Percentiles rank a stretch among this genome's conserved stretches.
Conservation (phyloP, 768 basidiomycete genomes). For the Leucocoprinus birnbaumii region DNA sequence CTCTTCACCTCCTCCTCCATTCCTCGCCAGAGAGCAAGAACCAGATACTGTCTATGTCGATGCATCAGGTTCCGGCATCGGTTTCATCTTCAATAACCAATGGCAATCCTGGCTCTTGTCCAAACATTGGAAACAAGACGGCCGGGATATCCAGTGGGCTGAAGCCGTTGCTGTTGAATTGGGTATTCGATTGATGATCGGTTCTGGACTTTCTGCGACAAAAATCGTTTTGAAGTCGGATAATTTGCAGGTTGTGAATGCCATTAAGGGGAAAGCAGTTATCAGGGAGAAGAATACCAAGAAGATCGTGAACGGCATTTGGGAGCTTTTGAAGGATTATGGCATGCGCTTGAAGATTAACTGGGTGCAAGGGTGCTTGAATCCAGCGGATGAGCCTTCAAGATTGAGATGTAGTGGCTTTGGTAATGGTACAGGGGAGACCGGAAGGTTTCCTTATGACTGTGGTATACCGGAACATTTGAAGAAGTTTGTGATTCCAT, state of each 20-base stretch:
- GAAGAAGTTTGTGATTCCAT: neutral
- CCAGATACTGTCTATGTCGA: constrained; percentile 40
- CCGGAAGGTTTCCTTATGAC: constrained; percentile 14
- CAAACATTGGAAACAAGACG: constrained; percentile 23
- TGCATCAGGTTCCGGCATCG: constrained; percentile 40
- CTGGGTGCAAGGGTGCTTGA: constrained; percentile 28
- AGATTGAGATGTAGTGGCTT: neutral
- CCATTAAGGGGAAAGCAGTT: constrained; percentile 20
- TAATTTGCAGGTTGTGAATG: constrained; percentile 37
- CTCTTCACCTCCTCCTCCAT: neutral
- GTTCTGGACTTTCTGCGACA: constrained; percentile 16
- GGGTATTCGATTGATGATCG: constrained; percentile 28
- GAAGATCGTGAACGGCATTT: constrained; percentile 26
- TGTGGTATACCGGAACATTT: neutral
- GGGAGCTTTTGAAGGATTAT: constrained; percentile 17
- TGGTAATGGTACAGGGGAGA: constrained; percentile 10
- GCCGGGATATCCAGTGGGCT: constrained; percentile 38
- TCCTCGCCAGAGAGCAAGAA: neutral
- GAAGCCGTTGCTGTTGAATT: constrained; percentile 44
- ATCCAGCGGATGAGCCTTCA: constrained; percentile 32
- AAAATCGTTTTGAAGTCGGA: constrained; percentile 34
- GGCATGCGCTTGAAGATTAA: constrained; percentile 20
- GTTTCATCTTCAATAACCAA: constrained; percentile 19
- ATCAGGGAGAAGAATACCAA: constrained; percentile 23
- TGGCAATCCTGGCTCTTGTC: constrained; percentile 40